phyloP scores from a whole-genome alignment of 2,329 filamentous ascomycete species.

The Sclerotiophoma versabilis region DNA sequence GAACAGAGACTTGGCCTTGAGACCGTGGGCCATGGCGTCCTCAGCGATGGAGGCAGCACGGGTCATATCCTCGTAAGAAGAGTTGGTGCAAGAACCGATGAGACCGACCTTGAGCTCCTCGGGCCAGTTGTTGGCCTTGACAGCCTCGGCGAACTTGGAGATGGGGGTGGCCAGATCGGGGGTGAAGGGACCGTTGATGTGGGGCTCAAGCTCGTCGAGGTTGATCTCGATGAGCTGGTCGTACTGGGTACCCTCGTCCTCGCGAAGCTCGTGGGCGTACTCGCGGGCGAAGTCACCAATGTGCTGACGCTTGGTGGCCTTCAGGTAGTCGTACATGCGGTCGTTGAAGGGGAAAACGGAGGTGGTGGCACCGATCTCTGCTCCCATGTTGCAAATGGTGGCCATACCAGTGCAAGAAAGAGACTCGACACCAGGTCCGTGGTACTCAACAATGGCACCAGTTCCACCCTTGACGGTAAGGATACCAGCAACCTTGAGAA shows the following conservation, averaged over 20 bases:
- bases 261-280: slow-evolving; percentile 84
- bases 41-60: slow-evolving; percentile 89
- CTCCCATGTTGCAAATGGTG: slow-evolving; percentile 67
- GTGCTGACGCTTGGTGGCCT: slow-evolving; percentile 84
- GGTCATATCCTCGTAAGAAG: slow-evolving; percentile 87
- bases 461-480: slow-evolving; percentile 98
- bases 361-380: slow-evolving; percentile 81
- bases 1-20: slow-evolving; percentile 94
- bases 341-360: slow-evolving; percentile 98
- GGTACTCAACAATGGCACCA: slow-evolving; percentile 85
- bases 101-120: slow-evolving; percentile 95
- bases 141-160: slow-evolving; percentile 94
- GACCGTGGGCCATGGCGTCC: slow-evolving; percentile 87
- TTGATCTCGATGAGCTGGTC: slow-evolving; percentile 97
- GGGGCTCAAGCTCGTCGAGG: slow-evolving; percentile 91
- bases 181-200: slow-evolving; percentile 99
- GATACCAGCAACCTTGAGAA: slow-evolving; percentile 95
- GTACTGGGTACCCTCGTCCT: slow-evolving; percentile 91
- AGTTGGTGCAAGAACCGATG: slow-evolving; percentile 98
- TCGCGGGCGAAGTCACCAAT: slow-evolving; percentile 89
- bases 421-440: slow-evolving; percentile 73
- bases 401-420: slow-evolving; percentile 87
- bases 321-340: slow-evolving; percentile 95
- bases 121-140: slow-evolving; percentile 94
- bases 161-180: slow-evolving; percentile 97